Evolutionary conservation across 1,284 basidiomycete genomes (phyloP).

Genomic region (Apiotrichum domesticum): DNA sequence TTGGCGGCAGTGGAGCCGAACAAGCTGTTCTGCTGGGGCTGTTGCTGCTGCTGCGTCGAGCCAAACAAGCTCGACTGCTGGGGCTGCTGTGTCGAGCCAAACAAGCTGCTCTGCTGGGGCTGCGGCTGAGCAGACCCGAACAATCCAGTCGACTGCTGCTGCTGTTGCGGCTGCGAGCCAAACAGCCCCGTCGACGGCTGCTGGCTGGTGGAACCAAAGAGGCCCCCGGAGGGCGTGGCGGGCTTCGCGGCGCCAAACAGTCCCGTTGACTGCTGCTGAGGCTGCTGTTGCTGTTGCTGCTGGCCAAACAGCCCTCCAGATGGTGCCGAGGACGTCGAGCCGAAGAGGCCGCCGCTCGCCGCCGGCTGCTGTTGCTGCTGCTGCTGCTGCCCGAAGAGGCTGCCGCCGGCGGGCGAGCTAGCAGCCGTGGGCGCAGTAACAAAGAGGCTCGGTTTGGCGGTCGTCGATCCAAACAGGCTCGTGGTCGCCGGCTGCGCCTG

Average conservation of each 20-base stretch:
- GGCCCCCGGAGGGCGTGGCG: slow-evolving; percentile 5
- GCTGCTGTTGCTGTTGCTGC: background rate
- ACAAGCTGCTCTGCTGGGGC: slow-evolving; percentile 39
- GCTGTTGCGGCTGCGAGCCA: slow-evolving; percentile 7
- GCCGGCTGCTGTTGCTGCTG: slow-evolving; percentile 3
- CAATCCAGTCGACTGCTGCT: background rate
- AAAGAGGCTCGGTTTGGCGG: slow-evolving; percentile 2
- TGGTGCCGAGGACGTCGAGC: too few species aligned
- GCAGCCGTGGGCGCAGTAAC: background rate
- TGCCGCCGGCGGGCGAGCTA: background rate
- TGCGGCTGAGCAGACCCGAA: slow-evolving; percentile 5
- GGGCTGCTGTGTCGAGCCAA: slow-evolving; percentile 34
- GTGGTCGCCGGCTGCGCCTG: background rate
- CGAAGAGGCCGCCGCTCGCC: slow-evolving; percentile 6
- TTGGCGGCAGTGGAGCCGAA: slow-evolving; percentile 55
- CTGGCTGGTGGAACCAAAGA: slow-evolving; percentile 18
- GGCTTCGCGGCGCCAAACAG: slow-evolving; percentile 16
- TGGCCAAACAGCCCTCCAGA: background rate
- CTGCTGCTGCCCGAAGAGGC: slow-evolving; percentile 9
- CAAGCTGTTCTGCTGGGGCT: slow-evolving; percentile 33
- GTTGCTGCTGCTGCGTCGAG: slow-evolving; percentile 8
- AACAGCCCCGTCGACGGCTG: slow-evolving; percentile 8
- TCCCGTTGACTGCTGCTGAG: background rate
- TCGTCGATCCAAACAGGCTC: slow-evolving; percentile 11
- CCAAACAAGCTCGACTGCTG: slow-evolving; percentile 6